Evolutionary conservation across 345 rosid species (phyloP), one percentile per base, ranked within the genome.

Genomic region (Limnanthes douglasii): DNA sequence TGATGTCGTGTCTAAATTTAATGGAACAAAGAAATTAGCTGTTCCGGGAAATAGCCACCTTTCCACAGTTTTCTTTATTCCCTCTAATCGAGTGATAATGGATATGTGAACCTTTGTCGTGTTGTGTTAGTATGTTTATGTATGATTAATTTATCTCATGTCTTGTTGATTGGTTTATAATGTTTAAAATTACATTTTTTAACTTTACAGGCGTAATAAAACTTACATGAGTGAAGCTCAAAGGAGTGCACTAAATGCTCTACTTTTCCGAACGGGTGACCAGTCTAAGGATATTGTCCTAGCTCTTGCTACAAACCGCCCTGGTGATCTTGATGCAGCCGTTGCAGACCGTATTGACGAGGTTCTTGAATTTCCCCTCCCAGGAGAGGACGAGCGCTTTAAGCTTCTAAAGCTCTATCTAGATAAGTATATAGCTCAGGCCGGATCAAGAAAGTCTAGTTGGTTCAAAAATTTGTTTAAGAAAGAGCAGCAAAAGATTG

Each of bases 181-280:
- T n/a, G n/a, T n/a, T n/a, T n/a, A n/a, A n/a, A n/a, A 8, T 3
- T 2, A 8, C 0, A 3, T 27, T 27, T 27, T 8, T 4, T 7
- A 25, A 52, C 32, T 37, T 36, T 54, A 59, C 68, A 80, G 95
- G 75, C 73, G 94, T 44, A 90, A 84, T 61, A 90, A 84, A 65
- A 90, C 71, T 39, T 77, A 72, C 59, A 84, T 84, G 95, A 90
- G 98, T 49, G 95, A 90, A 77, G 94, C 94, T 11, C 98, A 90
- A 56, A 61, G 95, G 48, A 90, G 98, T 57, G 95, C 98, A 34
- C 66, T 90, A 3, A 90, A 90, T 57, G 94, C 98, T 8, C 84
- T 84, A 28, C 98, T 90, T 34, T 90, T 62, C 54, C 86, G 79
- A 7, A 90, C 94, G 0, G 95, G 98, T 20, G 92, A 84, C 54